Evolutionary conservation across 495 filamentous ascomycete species (phyloP).

Genomic region (Jackrogersella minutella): DNA sequence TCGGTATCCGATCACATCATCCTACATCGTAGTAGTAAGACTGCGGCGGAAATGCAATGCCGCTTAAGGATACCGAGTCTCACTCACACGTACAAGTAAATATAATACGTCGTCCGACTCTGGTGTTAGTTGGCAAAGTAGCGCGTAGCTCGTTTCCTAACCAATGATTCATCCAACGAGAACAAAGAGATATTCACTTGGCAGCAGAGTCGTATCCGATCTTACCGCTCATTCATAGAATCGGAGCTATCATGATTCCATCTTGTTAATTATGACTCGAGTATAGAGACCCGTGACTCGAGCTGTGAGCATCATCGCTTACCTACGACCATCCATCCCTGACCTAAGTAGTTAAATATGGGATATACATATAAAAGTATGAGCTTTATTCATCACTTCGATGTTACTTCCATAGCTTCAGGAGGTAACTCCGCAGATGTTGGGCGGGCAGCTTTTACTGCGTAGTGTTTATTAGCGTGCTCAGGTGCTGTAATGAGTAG

Average conservation of each 20-base stretch:
- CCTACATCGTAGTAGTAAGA: slow-evolving; percentile 19
- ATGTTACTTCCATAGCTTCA: slow-evolving; percentile 2
- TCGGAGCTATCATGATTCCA: not conserved
- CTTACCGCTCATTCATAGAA: slow-evolving; percentile 17
- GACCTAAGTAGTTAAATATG: no score
- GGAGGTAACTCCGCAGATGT: not conserved
- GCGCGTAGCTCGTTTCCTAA: slow-evolving; percentile 11
- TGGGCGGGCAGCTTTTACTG: no score
- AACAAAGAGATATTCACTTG: slow-evolving; percentile 9
- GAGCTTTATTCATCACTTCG: no score
- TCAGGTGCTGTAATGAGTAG: not conserved
- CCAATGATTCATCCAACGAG: slow-evolving; percentile 12
- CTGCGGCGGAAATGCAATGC: slow-evolving; percentile 12
- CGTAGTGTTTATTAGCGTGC: no score
- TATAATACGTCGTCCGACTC: slow-evolving; percentile 6
- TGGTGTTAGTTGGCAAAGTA: slow-evolving; percentile 12
- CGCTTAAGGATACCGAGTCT: slow-evolving; percentile 36
- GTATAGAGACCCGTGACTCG: slow-evolving; percentile 16
- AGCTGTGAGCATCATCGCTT: slow-evolving; percentile 23
- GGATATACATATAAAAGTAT: no score
- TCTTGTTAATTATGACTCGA: slow-evolving; percentile 28
- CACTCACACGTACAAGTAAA: not conserved
- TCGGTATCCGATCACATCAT: slow-evolving; percentile 18
- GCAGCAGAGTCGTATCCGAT: slow-evolving; percentile 26
- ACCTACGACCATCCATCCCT: not conserved